Percentiles rank a stretch among this genome's conserved stretches.
Conservation (phyloP, 805 yeast genomes). For the Wickerhamiella galacta region DNA sequence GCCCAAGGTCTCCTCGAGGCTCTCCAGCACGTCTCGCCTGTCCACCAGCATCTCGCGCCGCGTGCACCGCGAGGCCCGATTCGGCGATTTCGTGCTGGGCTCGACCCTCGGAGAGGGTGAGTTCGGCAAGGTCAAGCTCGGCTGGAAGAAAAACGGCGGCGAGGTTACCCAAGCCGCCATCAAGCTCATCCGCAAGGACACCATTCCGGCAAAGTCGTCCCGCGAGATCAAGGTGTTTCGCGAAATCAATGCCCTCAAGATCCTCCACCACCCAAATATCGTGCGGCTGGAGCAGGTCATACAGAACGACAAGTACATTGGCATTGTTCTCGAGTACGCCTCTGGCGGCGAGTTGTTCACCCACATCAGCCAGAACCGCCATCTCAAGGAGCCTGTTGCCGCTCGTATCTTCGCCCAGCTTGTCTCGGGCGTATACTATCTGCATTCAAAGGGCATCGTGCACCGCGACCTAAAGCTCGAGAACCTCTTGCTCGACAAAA, state of each 20-base stretch:
- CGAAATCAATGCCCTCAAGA: conserved; percentile 74
- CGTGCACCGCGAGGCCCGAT: conserved; percentile 30
- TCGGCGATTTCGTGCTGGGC: conserved; percentile 82
- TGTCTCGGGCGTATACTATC: conserved; percentile 82
- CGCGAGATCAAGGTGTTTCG: conserved; percentile 80
- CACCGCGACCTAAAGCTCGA: conserved; percentile 67
- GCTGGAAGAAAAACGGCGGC: conserved; percentile 75
- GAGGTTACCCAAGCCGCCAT: conserved; percentile 65
- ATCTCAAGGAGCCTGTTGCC: conserved; percentile 74
- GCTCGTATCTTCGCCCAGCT: conserved; percentile 82
- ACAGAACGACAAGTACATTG: conserved; percentile 87
- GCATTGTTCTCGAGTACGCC: conserved; percentile 91
- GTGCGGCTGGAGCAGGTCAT: conserved; percentile 82
- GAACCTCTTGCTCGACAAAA: conserved; percentile 62
- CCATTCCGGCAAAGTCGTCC: conserved; percentile 72
- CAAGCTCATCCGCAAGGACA: conserved; percentile 74
- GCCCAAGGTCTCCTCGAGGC: conserved; percentile 16
- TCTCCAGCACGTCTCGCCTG: conserved; percentile 15
- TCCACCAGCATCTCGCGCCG: conserved; percentile 16
- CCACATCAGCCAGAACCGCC: conserved; percentile 71
- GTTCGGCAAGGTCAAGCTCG: conserved; percentile 91
- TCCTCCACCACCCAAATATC: conserved; percentile 80
- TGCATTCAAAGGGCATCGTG: conserved; percentile 65
- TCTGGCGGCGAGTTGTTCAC: conserved; percentile 95
- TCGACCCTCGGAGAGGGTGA: conserved; percentile 96